phyloP scores from a whole-genome alignment of 2,329 filamentous ascomycete genomes.

The Nothophoma quercina region DNA sequence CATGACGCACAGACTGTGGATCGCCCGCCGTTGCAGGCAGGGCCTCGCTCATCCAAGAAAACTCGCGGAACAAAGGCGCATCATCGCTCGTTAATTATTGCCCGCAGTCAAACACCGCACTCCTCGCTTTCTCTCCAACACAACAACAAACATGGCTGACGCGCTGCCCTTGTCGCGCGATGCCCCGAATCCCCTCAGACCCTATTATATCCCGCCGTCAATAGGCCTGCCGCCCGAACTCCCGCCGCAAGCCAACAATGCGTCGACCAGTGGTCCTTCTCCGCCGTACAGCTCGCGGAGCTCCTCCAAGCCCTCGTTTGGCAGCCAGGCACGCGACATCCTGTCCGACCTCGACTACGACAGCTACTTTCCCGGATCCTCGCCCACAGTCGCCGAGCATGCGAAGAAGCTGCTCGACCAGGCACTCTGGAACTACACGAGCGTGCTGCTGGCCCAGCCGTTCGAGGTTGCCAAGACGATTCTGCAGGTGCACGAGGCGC shows the following conservation, averaged over 20 bases:
- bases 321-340: constrained; percentile 78
- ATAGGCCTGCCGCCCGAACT: constrained; percentile 65
- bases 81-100: not conserved
- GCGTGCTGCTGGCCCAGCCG: constrained; percentile 87
- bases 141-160: constrained; percentile 12
- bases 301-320: constrained; percentile 59
- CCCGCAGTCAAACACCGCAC: not conserved
- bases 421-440: constrained; percentile 89
- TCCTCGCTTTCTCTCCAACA: constrained; percentile 11
- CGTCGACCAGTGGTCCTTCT: constrained; percentile 33
- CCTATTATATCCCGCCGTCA: constrained; percentile 75
- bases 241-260: constrained; percentile 30
- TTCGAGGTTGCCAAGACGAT: constrained; percentile 97
- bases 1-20: constrained; percentile 14
- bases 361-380: constrained; percentile 80
- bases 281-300: constrained; percentile 40
- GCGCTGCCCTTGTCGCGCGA: constrained; percentile 55
- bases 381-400: constrained; percentile 73
- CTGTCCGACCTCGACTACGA: constrained; percentile 92
- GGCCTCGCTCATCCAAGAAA: not conserved
- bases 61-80: not conserved
- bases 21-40: not conserved
- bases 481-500: constrained; percentile 74
- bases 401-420: constrained; percentile 81
- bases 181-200: constrained; percentile 69